phyloP scores from a whole-genome alignment of 805 yeast genomes.

The Saccharomycopsis javanensis region DNA sequence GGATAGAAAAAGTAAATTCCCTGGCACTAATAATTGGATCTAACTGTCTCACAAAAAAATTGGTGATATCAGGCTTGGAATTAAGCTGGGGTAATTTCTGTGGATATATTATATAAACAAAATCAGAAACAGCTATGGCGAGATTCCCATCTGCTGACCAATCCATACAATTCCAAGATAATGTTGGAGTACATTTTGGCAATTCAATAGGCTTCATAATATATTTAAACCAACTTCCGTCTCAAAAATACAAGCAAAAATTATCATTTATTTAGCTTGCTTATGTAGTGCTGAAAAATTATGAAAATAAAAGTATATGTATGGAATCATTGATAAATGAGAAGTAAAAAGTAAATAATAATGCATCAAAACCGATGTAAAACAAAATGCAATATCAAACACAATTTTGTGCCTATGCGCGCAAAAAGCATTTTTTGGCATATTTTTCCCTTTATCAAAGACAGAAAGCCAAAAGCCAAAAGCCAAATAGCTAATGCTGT shows the following conservation, averaged over 20 bases:
- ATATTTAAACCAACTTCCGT: neutral
- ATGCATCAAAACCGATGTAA: neutral
- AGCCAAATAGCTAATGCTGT: too few relatives aligned
- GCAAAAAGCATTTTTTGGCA: neutral
- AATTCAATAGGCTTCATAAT: neutral
- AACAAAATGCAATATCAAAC: neutral
- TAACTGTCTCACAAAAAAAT: neutral
- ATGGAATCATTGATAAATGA: too few relatives aligned
- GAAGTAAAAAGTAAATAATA: neutral
- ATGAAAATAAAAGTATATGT: too few relatives aligned
- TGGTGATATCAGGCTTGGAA: neutral
- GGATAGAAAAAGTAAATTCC: neutral
- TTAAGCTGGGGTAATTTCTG: neutral
- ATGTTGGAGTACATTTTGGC: neutral
- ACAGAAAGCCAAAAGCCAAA: neutral
- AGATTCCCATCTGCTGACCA: neutral
- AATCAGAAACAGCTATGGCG: neutral
- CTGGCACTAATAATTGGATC: neutral
- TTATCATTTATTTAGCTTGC: too few relatives aligned
- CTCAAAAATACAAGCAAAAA: neutral
- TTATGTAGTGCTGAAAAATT: too few relatives aligned
- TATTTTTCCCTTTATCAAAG: neutral
- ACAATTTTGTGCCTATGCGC: neutral
- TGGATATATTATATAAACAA: neutral
- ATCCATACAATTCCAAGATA: neutral